These are phyloP conservation scores for Rhododendron molle DNA, from an alignment of 148 eudicot genomes.

Conservation along the genomic window DNA sequence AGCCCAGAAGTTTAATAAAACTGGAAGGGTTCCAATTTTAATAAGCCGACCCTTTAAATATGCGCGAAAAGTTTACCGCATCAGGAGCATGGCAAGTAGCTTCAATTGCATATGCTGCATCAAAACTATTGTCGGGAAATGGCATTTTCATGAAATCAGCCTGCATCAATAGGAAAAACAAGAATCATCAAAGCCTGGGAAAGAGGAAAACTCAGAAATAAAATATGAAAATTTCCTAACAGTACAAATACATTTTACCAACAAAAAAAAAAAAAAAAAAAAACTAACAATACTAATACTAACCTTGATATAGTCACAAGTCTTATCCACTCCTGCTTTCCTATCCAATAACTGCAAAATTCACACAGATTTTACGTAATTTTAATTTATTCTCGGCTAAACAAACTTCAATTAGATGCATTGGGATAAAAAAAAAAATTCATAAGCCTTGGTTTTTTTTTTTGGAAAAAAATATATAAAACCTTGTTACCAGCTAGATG, in stretches of 20 bases:
- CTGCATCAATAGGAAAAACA: constrained; percentile 32
- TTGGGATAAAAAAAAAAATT: no score
- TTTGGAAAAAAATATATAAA: no score
- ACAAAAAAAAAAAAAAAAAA: neutral
- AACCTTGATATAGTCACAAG: constrained; percentile 82
- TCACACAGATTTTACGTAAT: neutral
- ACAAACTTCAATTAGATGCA: neutral
- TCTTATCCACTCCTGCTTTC: constrained; percentile 65
- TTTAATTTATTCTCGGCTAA: neutral
- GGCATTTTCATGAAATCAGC: constrained; percentile 94
- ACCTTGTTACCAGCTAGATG: no score
- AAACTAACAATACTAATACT: neutral
- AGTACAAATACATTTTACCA: neutral
- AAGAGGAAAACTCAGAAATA: neutral
- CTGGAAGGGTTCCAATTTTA: no score
- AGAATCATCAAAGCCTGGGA: neutral
- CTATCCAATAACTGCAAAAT: constrained; percentile 59
- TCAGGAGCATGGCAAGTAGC: constrained; percentile 99
- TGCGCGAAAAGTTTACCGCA: constrained; percentile 44
- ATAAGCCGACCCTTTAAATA: neutral
- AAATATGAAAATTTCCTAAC: neutral
- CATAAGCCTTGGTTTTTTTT: no score
- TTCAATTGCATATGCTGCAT: constrained; percentile 91
- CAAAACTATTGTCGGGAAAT: constrained; percentile 26
- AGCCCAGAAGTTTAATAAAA: no score